A percentile compares a stretch with the other conserved stretches of the same genome.
Evolutionary conservation across 441 rosid genomes (phyloP).

Genomic region (Jatropha multifida): DNA sequence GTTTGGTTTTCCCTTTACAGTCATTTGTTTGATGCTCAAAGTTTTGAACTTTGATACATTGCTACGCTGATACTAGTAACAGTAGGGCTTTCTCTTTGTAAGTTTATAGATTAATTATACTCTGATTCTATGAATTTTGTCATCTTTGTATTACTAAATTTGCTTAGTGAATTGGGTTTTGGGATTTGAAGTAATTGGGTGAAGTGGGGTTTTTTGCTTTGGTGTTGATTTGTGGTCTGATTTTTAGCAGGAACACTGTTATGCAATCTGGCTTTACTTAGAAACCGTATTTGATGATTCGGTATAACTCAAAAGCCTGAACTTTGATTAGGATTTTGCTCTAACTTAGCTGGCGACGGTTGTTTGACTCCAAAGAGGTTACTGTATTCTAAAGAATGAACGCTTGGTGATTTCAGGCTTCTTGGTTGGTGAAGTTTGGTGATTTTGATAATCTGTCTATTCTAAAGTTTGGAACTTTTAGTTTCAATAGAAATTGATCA

Average conservation of each 20-base stretch:
- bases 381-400: conserved; percentile 31
- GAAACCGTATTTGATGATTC: neutral
- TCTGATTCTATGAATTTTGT: conserved; percentile 2
- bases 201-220: conserved; percentile 19
- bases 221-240: conserved; percentile 11
- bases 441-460: conserved; percentile 2
- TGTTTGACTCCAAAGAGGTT: conserved; percentile 21
- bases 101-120: conserved; percentile 1
- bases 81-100: neutral
- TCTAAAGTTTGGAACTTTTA: neutral
- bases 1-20: conserved; percentile 8
- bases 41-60: conserved; percentile 15
- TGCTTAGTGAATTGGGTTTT: conserved; percentile 16
- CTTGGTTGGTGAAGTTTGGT: conserved; percentile 44
- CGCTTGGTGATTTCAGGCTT: conserved; percentile 32
- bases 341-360: conserved; percentile 11
- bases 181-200: neutral
- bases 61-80: neutral
- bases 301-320: conserved; percentile 18
- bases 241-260: conserved; percentile 3
- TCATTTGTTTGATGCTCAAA: neutral
- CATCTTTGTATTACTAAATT: conserved; percentile 16
- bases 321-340: conserved; percentile 18
- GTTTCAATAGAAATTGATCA: conserved; percentile 12
- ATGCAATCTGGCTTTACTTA: conserved; percentile 11